A percentile compares a stretch with the other conserved stretches of the same genome.
These are phyloP conservation scores for Amanita bisporigera DNA, from an alignment of 1,284 basidiomycete species.

Conservation along the genomic window DNA sequence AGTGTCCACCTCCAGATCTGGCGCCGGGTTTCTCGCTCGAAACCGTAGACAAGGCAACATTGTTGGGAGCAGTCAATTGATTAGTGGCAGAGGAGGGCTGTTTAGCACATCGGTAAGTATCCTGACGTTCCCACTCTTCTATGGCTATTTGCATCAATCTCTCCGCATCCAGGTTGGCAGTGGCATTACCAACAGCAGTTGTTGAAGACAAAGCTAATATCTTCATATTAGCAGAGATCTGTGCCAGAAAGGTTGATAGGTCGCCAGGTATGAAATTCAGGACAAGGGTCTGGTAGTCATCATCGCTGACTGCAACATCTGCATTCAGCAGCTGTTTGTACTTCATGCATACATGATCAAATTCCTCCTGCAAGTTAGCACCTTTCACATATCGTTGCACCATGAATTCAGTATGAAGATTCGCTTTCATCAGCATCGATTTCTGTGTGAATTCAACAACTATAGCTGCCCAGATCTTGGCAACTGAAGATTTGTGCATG, in stretches of 20 bases:
- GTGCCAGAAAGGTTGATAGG: background rate
- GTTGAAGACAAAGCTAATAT: background rate
- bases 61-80: background rate
- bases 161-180: background rate
- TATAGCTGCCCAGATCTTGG: background rate
- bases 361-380: conserved; percentile 27
- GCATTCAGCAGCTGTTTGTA: conserved; percentile 17
- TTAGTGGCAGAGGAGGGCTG: background rate
- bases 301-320: conserved; percentile 23
- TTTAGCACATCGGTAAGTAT: background rate
- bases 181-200: background rate
- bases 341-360: conserved; percentile 30
- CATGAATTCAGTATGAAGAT: conserved; percentile 1
- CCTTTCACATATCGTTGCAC: conserved; percentile 15
- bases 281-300: no score
- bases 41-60: background rate
- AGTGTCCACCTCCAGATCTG: background rate
- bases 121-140: background rate
- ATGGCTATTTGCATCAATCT: background rate
- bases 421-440: no score
- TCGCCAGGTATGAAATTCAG: conserved; percentile 29
- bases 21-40: background rate
- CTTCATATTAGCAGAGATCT: background rate
- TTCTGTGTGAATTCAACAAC: background rate
- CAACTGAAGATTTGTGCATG: background rate